Evolutionary conservation across 2,329 filamentous ascomycete species (phyloP).

Genomic region (Cordyceps fumosorosea): DNA sequence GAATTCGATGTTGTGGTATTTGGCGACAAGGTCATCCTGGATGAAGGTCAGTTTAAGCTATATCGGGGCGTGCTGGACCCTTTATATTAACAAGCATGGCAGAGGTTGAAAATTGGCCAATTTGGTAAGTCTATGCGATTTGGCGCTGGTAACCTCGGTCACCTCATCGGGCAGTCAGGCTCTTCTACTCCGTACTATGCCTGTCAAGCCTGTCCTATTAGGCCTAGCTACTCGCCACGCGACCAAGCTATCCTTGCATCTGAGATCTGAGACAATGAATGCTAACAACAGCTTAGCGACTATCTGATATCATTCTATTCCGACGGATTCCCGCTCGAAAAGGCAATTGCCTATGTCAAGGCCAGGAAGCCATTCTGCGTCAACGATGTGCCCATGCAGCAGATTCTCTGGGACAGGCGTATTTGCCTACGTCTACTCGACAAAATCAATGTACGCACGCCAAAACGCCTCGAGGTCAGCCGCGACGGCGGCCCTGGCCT

Average conservation of each 20-base stretch:
- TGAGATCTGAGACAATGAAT: conserved; percentile 15
- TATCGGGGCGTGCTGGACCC: conserved; percentile 12
- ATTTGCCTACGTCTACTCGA: conserved; percentile 85
- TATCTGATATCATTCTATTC: conserved; percentile 98
- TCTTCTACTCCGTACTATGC: no score
- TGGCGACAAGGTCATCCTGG: conserved; percentile 96
- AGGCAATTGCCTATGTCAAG: conserved; percentile 92
- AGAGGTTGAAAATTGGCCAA: conserved; percentile 92
- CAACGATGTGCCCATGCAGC: conserved; percentile 96
- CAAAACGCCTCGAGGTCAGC: conserved; percentile 81
- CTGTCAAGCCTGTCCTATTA: conserved; percentile 17
- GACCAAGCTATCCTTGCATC: background rate
- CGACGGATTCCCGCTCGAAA: conserved; percentile 92
- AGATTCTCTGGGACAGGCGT: conserved; percentile 90
- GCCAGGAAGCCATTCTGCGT: conserved; percentile 94
- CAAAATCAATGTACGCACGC: conserved; percentile 82
- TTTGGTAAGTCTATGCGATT: conserved; percentile 51
- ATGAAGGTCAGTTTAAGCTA: conserved; percentile 56
- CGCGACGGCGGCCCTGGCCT: conserved; percentile 83
- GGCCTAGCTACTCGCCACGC: conserved; percentile 25
- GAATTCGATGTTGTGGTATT: conserved; percentile 98
- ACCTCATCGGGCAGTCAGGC: conserved; percentile 6
- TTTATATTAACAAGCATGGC: conserved; percentile 7
- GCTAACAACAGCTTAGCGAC: conserved; percentile 47
- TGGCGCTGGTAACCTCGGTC: conserved; percentile 23